These are phyloP conservation scores for Scedosporium minutisporum DNA, from an alignment of 2,329 filamentous ascomycete species.

Conservation along the genomic window DNA sequence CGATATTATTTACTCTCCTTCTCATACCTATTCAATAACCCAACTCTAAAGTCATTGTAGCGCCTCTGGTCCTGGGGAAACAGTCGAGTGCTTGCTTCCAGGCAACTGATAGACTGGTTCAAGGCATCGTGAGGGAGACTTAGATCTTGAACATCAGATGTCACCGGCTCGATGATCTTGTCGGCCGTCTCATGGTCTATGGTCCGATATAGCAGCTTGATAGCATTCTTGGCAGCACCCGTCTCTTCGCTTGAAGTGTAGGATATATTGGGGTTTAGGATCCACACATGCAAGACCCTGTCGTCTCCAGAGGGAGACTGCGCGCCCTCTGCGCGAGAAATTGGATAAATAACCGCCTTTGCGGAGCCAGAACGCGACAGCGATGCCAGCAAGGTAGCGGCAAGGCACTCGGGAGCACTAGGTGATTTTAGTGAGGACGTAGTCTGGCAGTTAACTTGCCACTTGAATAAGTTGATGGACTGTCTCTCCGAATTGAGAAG, in stretches of 20 bases:
- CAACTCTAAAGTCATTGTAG: slow-evolving; percentile 60
- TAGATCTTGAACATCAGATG: slow-evolving; percentile 50
- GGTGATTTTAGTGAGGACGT: slow-evolving; percentile 18
- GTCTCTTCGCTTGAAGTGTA: slow-evolving; percentile 34
- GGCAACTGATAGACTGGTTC: slow-evolving; percentile 26
- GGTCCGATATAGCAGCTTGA: slow-evolving; percentile 44
- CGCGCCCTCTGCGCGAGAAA: neutral
- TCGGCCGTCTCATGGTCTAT: slow-evolving; percentile 34
- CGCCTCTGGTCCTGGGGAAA: slow-evolving; percentile 45
- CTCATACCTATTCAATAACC: slow-evolving; percentile 47
- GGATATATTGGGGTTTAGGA: slow-evolving; percentile 44
- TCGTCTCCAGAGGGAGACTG: neutral
- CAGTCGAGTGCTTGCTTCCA: slow-evolving; percentile 38
- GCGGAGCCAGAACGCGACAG: slow-evolving; percentile 48
- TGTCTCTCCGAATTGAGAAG: slow-evolving; percentile 32
- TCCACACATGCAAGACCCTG: slow-evolving; percentile 38
- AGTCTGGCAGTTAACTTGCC: slow-evolving; percentile 38
- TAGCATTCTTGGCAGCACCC: slow-evolving; percentile 24
- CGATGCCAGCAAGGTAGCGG: slow-evolving; percentile 41
- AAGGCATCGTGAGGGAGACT: slow-evolving; percentile 43
- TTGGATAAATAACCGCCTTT: slow-evolving; percentile 42
- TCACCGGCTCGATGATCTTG: slow-evolving; percentile 38
- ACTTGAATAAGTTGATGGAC: slow-evolving; percentile 47
- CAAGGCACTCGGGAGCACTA: slow-evolving; percentile 39
- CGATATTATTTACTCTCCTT: neutral